A percentile compares a stretch with the other conserved stretches of the same genome.
These are phyloP conservation scores for Spirogloea muscicola DNA, from an alignment of 139 green algal genomes.

Conservation along the genomic window DNA sequence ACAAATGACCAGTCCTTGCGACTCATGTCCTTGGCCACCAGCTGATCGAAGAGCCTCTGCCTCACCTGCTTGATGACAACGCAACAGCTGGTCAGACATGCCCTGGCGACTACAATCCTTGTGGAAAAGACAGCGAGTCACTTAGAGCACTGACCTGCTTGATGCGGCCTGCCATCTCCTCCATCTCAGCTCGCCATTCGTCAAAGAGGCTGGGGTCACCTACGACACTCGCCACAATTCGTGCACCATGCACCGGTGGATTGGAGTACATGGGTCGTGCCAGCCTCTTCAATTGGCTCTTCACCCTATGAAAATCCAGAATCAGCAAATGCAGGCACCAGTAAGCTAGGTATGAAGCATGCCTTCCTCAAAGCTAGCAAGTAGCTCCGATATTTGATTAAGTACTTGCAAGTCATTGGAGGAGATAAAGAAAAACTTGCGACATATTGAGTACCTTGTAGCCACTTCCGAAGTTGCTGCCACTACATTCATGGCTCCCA, in stretches of 20 bases:
- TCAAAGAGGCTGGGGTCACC: slow-evolving; percentile 64
- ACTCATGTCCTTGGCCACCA: slow-evolving; percentile 60
- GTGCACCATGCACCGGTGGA: slow-evolving; percentile 83
- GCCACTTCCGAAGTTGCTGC: slow-evolving; percentile 54
- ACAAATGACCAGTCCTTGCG: slow-evolving; percentile 91
- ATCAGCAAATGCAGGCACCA: too few relatives aligned
- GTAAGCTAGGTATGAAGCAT: too few relatives aligned
- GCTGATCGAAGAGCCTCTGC: slow-evolving; percentile 64
- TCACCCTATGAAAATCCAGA: slow-evolving; percentile 50
- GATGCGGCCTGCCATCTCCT: slow-evolving; percentile 92
- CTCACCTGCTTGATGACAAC: slow-evolving; percentile 68
- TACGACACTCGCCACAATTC: slow-evolving; percentile 82
- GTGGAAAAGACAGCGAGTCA: neutral
- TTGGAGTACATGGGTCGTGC: slow-evolving; percentile 87
- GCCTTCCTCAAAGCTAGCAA: too few relatives aligned
- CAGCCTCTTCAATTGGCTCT: slow-evolving; percentile 92
- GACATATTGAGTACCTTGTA: neutral
- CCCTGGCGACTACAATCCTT: neutral
- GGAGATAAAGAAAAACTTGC: too few relatives aligned
- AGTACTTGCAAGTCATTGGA: too few relatives aligned
- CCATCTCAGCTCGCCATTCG: slow-evolving; percentile 94
- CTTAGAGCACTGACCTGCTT: too few relatives aligned
- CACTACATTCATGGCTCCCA: slow-evolving; percentile 87
- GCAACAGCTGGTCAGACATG: too few relatives aligned
- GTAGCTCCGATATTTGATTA: too few relatives aligned